Conservation (phyloP, 495 filamentous ascomycete species). For the Talaromyces liani region DNA sequence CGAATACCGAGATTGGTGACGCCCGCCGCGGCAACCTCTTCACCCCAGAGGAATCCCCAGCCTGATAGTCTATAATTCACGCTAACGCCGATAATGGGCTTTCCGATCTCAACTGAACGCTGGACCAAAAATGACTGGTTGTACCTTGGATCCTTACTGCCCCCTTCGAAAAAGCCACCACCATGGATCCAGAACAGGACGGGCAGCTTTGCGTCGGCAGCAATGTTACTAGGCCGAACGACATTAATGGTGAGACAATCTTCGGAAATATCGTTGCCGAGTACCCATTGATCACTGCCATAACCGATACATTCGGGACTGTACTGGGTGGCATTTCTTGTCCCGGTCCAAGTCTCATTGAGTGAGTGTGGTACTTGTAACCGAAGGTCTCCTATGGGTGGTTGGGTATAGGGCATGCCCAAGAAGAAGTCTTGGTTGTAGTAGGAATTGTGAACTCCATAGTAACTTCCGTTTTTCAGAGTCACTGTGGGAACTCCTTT, state of each 20-base stretch:
- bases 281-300: conserved; percentile 15
- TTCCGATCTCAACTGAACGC: conserved; percentile 41
- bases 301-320: conserved; percentile 33
- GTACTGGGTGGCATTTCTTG: conserved; percentile 26
- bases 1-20: conserved; percentile 49
- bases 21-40: conserved; percentile 27
- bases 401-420: conserved; percentile 41
- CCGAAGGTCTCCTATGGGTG: conserved; percentile 21
- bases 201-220: conserved; percentile 38
- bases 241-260: conserved; percentile 53
- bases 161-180: conserved; percentile 6
- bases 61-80: conserved; percentile 51
- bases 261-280: conserved; percentile 25
- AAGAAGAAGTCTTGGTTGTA: conserved; percentile 40
- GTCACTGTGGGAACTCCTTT: not conserved
- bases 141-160: conserved; percentile 50
- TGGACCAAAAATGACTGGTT: conserved; percentile 48
- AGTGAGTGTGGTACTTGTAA: conserved; percentile 13
- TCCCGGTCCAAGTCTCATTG: conserved; percentile 16
- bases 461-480: conserved; percentile 33
- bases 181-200: conserved; percentile 60
- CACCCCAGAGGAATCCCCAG: conserved; percentile 45
- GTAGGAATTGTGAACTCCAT: conserved; percentile 23
- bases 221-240: conserved; percentile 33
- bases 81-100: conserved; percentile 55